A percentile compares a stretch with the other conserved stretches of the same genome.
phyloP scores from a whole-genome alignment of 352 stramenopile species.

The Halophytophthora batemanensis region DNA sequence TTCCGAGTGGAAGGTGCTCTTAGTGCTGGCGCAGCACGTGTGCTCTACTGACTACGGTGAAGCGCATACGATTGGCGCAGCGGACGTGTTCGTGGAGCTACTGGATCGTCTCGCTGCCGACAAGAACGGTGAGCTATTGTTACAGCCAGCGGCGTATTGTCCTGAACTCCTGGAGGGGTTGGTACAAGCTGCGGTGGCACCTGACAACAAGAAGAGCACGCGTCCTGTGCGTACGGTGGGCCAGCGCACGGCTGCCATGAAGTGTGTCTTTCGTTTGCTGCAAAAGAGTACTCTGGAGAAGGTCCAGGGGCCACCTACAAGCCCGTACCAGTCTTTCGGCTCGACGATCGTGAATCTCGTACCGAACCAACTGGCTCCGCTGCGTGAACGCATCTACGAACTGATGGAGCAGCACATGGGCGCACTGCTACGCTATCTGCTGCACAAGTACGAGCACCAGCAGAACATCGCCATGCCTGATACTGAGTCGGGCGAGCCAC shows the following conservation, averaged over 20 bases:
- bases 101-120: conserved; percentile 84
- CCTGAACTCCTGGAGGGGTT: conserved; percentile 81
- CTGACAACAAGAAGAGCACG: conserved; percentile 25
- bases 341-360: conserved; percentile 84
- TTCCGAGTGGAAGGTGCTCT: conserved; percentile 86
- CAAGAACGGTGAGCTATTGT: conserved; percentile 84
- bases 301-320: conserved; percentile 73
- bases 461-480: conserved; percentile 78
- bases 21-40: conserved; percentile 81
- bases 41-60: conserved; percentile 61
- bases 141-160: conserved; percentile 83
- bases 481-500: conserved; percentile 44
- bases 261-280: conserved; percentile 72
- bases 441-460: conserved; percentile 76
- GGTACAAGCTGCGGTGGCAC: conserved; percentile 54
- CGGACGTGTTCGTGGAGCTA: conserved; percentile 88
- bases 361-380: conserved; percentile 69
- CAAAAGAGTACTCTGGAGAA: conserved; percentile 76
- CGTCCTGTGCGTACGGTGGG: conserved; percentile 33
- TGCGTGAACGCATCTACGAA: conserved; percentile 71
- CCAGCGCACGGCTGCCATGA: conserved; percentile 82
- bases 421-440: conserved; percentile 67
- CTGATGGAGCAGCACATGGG: conserved; percentile 62
- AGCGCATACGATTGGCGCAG: conserved; percentile 71
- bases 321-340: conserved; percentile 83